These are phyloP conservation scores for Selenicereus undatus DNA, from an alignment of 148 eudicot species.

Conservation along the genomic window DNA sequence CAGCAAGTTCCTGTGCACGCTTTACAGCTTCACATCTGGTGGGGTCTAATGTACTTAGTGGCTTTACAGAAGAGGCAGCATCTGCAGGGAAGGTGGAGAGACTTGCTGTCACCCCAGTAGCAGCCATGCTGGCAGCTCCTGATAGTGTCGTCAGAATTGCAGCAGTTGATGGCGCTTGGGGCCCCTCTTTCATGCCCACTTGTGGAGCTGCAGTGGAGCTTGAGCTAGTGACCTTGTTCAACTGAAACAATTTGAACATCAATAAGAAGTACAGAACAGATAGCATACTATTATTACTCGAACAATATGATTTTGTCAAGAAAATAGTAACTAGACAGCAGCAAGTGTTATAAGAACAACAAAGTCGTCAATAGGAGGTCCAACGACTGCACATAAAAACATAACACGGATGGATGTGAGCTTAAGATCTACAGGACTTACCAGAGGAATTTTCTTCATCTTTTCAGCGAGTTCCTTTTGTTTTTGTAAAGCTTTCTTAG, in stretches of 20 bases:
- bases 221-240: constrained; percentile 47
- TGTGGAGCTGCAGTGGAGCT: constrained; percentile 27
- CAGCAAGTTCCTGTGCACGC: constrained; percentile 90
- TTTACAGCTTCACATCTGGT: constrained; percentile 76
- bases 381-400: not conserved
- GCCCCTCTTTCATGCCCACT: constrained; percentile 40
- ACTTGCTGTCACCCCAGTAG: constrained; percentile 24
- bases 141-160: constrained; percentile 38
- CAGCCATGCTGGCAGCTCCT: constrained; percentile 3
- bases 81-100: constrained; percentile 32
- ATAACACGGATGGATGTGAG: not conserved
- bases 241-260: constrained; percentile 33
- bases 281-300: not conserved
- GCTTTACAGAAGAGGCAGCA: constrained; percentile 36
- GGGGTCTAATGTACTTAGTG: constrained; percentile 47
- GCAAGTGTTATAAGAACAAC: not conserved
- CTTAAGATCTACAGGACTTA: constrained; percentile 31
- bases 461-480: constrained; percentile 70
- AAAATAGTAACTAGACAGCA: not conserved
- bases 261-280: not conserved
- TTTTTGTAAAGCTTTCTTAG: constrained; percentile 74
- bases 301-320: not conserved
- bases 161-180: constrained; percentile 29
- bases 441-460: constrained; percentile 66
- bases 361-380: not conserved